Base-by-base conservation (phyloP, 2,329 filamentous ascomycete genomes). In the Dactylellina parvicollis region DNA sequence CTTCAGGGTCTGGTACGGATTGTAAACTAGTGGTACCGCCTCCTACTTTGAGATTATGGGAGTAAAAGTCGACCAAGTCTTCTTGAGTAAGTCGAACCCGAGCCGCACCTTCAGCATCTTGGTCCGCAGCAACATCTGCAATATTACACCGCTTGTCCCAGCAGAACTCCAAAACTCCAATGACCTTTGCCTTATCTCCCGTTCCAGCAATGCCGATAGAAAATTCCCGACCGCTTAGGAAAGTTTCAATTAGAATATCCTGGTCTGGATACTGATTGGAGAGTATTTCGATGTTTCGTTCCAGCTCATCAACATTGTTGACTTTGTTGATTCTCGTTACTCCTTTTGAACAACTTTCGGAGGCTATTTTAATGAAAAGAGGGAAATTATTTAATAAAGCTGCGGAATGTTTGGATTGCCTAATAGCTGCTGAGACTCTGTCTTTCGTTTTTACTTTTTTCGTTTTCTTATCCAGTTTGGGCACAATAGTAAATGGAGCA, bases 181-280 rank as follows among this genome's bases (percentile, higher is more conserved):
- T 18, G 18, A 65, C 50, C 8, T 40, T 47, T 1, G 61, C 61
- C 4, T 56, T 16, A 10, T 26, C 26, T 12, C 22, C 61, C 1
- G 49, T 56, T 40, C 61, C 61, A 20, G 47, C 26, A n/a, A 65
- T 40, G 5, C 36, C 61, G 8, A 49, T 40, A 0, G 61, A 56
- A 38, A 65, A 65, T 44, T 65, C 61, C 10, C 61, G 61, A 4
- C 61, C 61, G 14, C 16, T 14, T 22, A 42, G 26, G 22, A 65
- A 65, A 0, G n/a, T 65, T 28, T 65, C 61, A 8, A 65, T 24
- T 32, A 56, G 26, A 12, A 65, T 40, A 16, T 65, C 61, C 30
- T 65, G 61, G 10, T 38, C 22, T 16, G 61, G 61, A 20, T 42
- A 56, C 22, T 32, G 52, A 9, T 16, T 12, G 24, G 14, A 42